phyloP scores from a whole-genome alignment of 139 green algal species.

The Chlorokybus atmophyticus region DNA sequence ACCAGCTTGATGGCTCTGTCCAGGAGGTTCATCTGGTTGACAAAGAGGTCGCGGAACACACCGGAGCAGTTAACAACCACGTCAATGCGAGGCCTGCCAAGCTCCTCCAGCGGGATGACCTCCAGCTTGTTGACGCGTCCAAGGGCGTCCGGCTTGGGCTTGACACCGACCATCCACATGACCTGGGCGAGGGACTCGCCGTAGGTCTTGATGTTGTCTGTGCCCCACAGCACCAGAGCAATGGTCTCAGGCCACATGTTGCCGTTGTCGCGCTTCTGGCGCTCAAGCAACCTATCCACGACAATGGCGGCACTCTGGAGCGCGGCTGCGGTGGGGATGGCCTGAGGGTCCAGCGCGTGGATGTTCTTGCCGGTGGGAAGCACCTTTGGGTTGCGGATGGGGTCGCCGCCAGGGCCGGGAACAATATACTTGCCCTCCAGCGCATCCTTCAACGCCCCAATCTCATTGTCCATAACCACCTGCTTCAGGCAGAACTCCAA shows the following conservation, averaged over 20 bases:
- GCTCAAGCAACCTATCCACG: conserved; percentile 86
- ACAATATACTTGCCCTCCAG: conserved; percentile 81
- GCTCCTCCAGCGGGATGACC: conserved; percentile 93
- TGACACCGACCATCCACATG: conserved; percentile 86
- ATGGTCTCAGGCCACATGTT: conserved; percentile 92
- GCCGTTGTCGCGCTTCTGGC: conserved; percentile 71
- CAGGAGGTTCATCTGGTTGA: conserved; percentile 96
- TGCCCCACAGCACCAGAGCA: conserved; percentile 96
- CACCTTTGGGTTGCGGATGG: conserved; percentile 94
- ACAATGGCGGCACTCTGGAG: conserved; percentile 70
- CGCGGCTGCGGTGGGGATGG: conserved; percentile 40
- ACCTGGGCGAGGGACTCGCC: conserved; percentile 88
- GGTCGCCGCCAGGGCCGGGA: conserved; percentile 93
- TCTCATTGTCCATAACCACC: conserved; percentile 97
- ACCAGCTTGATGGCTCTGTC: conserved; percentile 95
- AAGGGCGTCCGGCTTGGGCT: conserved; percentile 82
- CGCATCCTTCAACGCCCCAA: conserved; percentile 73
- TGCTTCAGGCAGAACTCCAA: conserved; percentile 88
- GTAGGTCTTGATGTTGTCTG: conserved; percentile 99
- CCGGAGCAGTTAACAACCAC: conserved; percentile 99
- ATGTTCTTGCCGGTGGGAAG: conserved; percentile 99
- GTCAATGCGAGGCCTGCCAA: conserved; percentile 84
- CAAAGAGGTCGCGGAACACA: conserved; percentile 97
- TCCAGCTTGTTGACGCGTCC: conserved; percentile 99
- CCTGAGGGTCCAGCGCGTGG: conserved; percentile 95